Base-by-base conservation (phyloP, 2,329 filamentous ascomycete species). In the Tolypocladium sp. region DNA sequence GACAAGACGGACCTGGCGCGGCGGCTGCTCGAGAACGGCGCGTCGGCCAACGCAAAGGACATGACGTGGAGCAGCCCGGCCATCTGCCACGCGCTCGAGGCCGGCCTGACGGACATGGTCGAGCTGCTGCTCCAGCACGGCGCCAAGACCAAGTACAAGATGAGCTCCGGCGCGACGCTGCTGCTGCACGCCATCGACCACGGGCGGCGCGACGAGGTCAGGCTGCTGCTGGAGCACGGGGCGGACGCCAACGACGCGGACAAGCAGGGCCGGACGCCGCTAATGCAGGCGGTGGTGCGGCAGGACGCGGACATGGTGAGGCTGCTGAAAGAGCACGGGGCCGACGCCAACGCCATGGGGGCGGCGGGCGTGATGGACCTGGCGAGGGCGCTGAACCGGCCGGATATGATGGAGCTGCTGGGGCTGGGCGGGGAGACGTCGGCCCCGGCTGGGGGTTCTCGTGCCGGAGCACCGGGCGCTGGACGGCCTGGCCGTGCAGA, bases 21-120 rank as follows among this genome's bases (percentile, higher is more conserved):
- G 13, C 58, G 69, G 51, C 69, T 76, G 25, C 70, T 76, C 4
- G 64, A 66, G 17, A 65, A 69, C 57, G 72, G 73, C 1, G 73
- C 73, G 13, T 66, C 67, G 7, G 63, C 69, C 2, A 68, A 71
- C 25, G 66, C 67, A 0, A 62, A 57, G 1, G 69, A 73, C 40
- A 51, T 58, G n/a, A 61, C 58, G 13, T 67, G 63, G 62, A 55
- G 61, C 7, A 59, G 58, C 4, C 59, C 66, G 20, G 63, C 65
- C 2, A 66, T 72, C 4, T 64, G 65, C 54, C 60, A 64, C 30
- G 68, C 63, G 1, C 63, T 71, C 60, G 69, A 70, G 51, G 59
- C 60, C 1, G 66, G 65, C 0, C 63, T 57, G 25, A 59, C 66
- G 0, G 66, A 69, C 2, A 42, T 72, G 8, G 60, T 71, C 6